phyloP scores from a whole-genome alignment of 2,329 filamentous ascomycete species.

The Canariomyces notabilis region DNA sequence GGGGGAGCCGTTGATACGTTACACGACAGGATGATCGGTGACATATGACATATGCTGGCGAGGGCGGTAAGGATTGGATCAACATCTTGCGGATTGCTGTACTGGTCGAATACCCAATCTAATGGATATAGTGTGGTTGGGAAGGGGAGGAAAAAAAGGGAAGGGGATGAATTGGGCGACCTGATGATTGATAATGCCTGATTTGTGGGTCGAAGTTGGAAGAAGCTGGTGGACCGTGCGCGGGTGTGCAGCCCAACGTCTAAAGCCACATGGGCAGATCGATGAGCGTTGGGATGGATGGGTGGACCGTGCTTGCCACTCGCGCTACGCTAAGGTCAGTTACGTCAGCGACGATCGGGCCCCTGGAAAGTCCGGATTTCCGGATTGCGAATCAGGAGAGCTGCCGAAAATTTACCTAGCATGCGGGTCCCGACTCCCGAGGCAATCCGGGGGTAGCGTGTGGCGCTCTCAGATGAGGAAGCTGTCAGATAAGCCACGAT shows the following conservation, averaged over 20 bases:
- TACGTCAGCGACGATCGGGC: too few species aligned
- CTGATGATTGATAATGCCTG: conserved; percentile 12
- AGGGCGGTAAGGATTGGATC: too few species aligned
- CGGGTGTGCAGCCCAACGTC: background rate
- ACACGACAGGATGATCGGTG: background rate
- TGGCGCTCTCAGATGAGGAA: background rate
- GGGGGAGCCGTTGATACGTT: too few species aligned
- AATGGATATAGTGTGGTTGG: too few species aligned
- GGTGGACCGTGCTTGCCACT: background rate
- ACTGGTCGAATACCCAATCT: too few species aligned
- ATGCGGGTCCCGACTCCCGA: too few species aligned
- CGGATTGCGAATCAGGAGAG: background rate
- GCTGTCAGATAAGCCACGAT: conserved; percentile 9
- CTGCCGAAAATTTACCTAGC: background rate
- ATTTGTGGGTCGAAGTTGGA: conserved; percentile 15
- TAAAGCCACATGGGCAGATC: too few species aligned
- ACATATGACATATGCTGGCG: background rate
- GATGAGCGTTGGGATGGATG: background rate
- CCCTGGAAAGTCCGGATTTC: background rate
- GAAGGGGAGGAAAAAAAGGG: conserved; percentile 3
- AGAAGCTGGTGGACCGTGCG: conserved; percentile 17
- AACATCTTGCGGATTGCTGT: too few species aligned
- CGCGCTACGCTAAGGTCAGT: too few species aligned
- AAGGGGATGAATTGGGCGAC: conserved; percentile 6
- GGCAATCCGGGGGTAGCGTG: background rate